These are phyloP conservation scores for Cyberlindnera nakhonratchasimensis DNA, from an alignment of 805 yeast species.

Conservation along the genomic window DNA sequence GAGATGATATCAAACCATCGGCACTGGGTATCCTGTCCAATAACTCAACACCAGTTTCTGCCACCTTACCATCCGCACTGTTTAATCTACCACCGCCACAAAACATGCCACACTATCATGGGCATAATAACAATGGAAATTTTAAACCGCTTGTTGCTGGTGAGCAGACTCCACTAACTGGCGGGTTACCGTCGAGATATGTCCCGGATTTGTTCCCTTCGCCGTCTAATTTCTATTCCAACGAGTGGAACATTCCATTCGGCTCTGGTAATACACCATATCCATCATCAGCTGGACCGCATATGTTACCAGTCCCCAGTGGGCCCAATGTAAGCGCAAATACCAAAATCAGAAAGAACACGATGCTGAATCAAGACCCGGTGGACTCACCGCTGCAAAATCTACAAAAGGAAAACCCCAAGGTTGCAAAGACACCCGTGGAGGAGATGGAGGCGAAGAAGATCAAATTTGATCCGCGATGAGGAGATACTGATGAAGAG, in stretches of 20 bases:
- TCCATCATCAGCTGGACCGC: constrained; percentile 30
- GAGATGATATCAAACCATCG: constrained; percentile 16
- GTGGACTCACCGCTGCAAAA: constrained; percentile 21
- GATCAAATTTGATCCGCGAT: background rate
- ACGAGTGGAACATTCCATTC: constrained; percentile 52
- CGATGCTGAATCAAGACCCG: constrained; percentile 11
- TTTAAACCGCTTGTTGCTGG: constrained; percentile 34
- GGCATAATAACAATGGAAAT: constrained; percentile 15
- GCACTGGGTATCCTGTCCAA: constrained; percentile 19
- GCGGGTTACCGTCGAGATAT: constrained; percentile 67
- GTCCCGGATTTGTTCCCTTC: constrained; percentile 74
- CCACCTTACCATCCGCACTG: constrained; percentile 32
- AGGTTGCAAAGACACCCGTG: background rate
- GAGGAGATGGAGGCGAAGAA: constrained; percentile 1
- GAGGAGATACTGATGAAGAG: background rate
- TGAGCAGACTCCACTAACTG: constrained; percentile 68
- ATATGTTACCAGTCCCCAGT: constrained; percentile 18
- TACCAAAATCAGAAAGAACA: constrained; percentile 11
- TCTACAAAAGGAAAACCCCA: constrained; percentile 14
- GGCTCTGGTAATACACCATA: constrained; percentile 40
- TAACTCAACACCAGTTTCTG: constrained; percentile 31
- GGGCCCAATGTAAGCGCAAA: constrained; percentile 2
- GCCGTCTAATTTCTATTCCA: constrained; percentile 70
- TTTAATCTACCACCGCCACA: constrained; percentile 34
- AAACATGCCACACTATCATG: constrained; percentile 28